phyloP scores from a whole-genome alignment of 1,284 basidiomycete species.

The Trichosporon ovoides region DNA sequence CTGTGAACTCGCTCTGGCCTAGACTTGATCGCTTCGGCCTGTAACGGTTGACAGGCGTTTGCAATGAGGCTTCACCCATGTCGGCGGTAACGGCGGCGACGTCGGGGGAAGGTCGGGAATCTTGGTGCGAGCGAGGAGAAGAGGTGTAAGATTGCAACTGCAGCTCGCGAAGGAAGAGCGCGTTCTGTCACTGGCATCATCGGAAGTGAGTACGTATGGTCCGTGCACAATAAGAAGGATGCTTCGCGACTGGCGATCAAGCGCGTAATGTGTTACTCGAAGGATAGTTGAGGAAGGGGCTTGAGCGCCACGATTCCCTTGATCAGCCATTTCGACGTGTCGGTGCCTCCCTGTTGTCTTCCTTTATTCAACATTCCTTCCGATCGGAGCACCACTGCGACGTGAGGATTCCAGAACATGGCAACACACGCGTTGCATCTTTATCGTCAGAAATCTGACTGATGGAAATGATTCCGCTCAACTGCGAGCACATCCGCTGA shows the following conservation, averaged over 20 bases:
- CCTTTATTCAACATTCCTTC: not conserved
- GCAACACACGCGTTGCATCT: not conserved
- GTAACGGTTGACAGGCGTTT: not conserved
- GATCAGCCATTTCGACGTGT: constrained; percentile 1
- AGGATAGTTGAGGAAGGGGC: not conserved
- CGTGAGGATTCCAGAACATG: not conserved
- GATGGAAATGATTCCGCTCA: too few relatives aligned
- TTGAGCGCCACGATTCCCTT: not conserved
- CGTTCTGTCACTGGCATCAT: too few relatives aligned
- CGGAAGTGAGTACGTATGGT: not conserved
- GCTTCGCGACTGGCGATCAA: not conserved
- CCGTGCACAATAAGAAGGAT: not conserved
- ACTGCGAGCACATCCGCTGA: too few relatives aligned
- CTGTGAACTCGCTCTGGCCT: not conserved
- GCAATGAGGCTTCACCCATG: not conserved
- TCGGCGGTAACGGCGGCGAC: not conserved
- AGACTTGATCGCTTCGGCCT: not conserved
- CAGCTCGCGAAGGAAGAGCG: not conserved
- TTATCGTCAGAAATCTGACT: too few relatives aligned
- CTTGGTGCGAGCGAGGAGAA: not conserved
- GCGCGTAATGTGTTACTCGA: not conserved
- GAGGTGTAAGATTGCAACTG: not conserved
- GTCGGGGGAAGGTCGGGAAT: too few relatives aligned
- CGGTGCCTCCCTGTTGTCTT: not conserved
- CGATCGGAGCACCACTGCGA: not conserved